Base-by-base conservation (phyloP, 495 filamentous ascomycete genomes). In the Aspergillus ellipticus region DNA sequence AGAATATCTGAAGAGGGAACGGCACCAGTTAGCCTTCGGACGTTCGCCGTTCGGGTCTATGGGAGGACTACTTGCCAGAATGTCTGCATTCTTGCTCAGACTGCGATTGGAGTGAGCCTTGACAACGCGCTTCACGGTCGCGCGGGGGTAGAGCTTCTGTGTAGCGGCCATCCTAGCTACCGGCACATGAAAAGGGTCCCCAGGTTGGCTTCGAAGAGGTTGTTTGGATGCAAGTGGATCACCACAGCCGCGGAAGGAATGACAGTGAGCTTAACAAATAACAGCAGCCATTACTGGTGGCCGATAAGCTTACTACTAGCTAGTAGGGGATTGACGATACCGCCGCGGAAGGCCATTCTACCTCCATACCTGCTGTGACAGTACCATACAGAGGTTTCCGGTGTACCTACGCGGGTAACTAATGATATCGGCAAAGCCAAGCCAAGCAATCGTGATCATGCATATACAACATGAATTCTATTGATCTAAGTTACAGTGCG, bases 41-140 rank as follows among this genome's bases (percentile, higher is more conserved):
- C 31, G 15, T 21, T 16, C 20, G 16, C 4, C 11, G 28, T 48
- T 13, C 10, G n/a, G 10, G 4, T 21, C 49, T 51, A 47, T 29
- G n/a, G 45, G 51, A 42, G n/a, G 55, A 11, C 15, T 28, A 16
- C 82, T 60, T 79, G 96, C 90, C 77, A 93, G 74, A 54, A 96
- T 84, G 74, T 96, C 92, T 42, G 85, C 86, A 63, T 96, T 92
- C 70, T 92, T 93, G 76, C 85, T 89, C 57, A 96, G 70, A 52
- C 79, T 86, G 58, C 83, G 82, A 50, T 89, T 87, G 4, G 89
- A 87, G 68, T 96, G 90, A 26, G 91, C 91, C 75, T 95, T 96
- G 58, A 96, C 80, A 31, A 92, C 92, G 58, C 89, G 88, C 71
- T 89, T 93, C 54, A 96, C 79, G 0, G 89, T 91, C 4, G 83